Evolutionary conservation across 2,329 filamentous ascomycete species (phyloP).

Genomic region (Cercospora sesami): DNA sequence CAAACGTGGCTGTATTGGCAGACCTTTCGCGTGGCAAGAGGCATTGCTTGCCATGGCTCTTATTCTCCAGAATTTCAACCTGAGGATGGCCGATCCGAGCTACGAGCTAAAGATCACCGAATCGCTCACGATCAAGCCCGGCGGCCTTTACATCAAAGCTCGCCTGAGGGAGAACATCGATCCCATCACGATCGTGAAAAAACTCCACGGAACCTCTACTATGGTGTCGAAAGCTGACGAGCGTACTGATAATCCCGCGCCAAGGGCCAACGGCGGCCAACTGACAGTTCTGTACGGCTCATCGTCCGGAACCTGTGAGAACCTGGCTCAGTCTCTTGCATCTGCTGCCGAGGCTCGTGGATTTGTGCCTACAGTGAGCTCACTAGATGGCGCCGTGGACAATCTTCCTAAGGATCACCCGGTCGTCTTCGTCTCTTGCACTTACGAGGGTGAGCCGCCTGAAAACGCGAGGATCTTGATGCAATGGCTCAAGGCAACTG

Average conservation of each 20-base stretch:
- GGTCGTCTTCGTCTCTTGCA: constrained; percentile 66
- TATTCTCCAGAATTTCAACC: constrained; percentile 70
- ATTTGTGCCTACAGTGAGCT: constrained; percentile 57
- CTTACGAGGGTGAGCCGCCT: constrained; percentile 72
- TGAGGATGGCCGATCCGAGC: constrained; percentile 61
- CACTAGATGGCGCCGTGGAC: constrained; percentile 62
- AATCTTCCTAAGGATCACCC: constrained; percentile 62
- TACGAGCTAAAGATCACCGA: constrained; percentile 59
- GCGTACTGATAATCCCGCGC: too few species aligned
- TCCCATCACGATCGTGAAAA: constrained; percentile 57
- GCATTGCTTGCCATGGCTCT: constrained; percentile 55
- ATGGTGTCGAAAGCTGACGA: constrained; percentile 50
- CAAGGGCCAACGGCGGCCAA: constrained; percentile 28
- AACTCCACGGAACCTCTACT: constrained; percentile 62
- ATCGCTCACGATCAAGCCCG: constrained; percentile 63
- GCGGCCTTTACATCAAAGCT: constrained; percentile 63
- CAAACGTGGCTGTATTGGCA: constrained; percentile 68
- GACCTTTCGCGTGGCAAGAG: constrained; percentile 73
- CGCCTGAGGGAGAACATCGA: constrained; percentile 52
- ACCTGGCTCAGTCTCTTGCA: constrained; percentile 64
- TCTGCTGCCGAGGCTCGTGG: constrained; percentile 60
- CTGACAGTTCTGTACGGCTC: constrained; percentile 72
- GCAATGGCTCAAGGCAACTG: constrained; percentile 60
- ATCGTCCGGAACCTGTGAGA: constrained; percentile 73
- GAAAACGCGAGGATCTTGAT: constrained; percentile 71